These are phyloP conservation scores for Rhynchosporium agropyri DNA, from an alignment of 2,329 filamentous ascomycete species.

Conservation along the genomic window DNA sequence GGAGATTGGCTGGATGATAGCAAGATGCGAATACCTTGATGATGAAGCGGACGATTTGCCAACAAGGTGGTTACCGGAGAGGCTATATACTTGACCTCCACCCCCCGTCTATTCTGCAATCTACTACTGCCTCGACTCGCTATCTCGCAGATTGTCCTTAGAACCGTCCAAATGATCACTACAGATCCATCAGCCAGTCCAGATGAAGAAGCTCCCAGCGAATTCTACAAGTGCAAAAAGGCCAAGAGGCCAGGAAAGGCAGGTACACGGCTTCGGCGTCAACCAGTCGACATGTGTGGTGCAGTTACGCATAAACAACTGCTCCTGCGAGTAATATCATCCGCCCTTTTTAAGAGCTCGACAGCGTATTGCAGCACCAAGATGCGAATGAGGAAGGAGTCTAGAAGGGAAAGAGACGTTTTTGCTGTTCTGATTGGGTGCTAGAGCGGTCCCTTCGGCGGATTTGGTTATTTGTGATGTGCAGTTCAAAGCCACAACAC, in stretches of 20 bases:
- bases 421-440: background rate
- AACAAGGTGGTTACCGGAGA: constrained; percentile 16
- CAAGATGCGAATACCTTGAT: constrained; percentile 5
- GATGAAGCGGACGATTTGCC: background rate
- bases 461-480: background rate
- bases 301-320: background rate
- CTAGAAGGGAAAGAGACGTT: background rate
- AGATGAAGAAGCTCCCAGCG: constrained; percentile 8
- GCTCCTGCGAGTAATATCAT: background rate
- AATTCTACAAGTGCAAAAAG: constrained; percentile 5
- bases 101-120: background rate
- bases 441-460: background rate
- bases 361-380: constrained; percentile 8
- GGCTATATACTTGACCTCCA: constrained; percentile 9
- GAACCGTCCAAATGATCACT: constrained; percentile 5
- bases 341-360: background rate
- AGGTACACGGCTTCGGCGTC: background rate
- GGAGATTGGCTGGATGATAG: constrained; percentile 13
- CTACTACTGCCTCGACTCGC: background rate
- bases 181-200: constrained; percentile 5
- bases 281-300: background rate
- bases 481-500: background rate
- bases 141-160: background rate
- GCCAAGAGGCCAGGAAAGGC: constrained; percentile 15
- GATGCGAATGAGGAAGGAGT: constrained; percentile 11